Conservation (phyloP, 805 yeast species). For the Komagataella kurtzmanii region DNA sequence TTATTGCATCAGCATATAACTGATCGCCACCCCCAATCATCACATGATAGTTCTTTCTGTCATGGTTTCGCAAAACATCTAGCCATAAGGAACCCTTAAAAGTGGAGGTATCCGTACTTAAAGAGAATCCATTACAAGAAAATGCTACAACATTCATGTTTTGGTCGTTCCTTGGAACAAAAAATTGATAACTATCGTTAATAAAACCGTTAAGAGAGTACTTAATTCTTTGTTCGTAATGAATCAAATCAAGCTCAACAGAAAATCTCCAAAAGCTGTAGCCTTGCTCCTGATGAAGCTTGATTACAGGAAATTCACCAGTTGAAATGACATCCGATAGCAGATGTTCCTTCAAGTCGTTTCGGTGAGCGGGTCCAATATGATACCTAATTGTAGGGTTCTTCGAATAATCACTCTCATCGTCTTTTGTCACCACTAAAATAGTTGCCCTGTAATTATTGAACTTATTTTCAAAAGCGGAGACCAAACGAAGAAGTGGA, state of each 20-base stretch:
- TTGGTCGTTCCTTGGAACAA: conserved; percentile 45
- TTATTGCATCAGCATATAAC: conserved; percentile 76
- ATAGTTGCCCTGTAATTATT: conserved; percentile 55
- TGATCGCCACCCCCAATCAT: conserved; percentile 99
- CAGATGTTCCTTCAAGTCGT: conserved; percentile 6
- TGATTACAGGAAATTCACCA: conserved; percentile 34
- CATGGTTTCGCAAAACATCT: conserved; percentile 66
- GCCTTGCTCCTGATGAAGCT: conserved; percentile 28
- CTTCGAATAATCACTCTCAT: conserved; percentile 8
- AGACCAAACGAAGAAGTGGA: conserved; percentile 60
- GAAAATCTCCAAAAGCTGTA: conserved; percentile 55
- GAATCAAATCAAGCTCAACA: conserved; percentile 33
- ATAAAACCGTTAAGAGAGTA: conserved; percentile 43
- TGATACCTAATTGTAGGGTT: conserved; percentile 19
- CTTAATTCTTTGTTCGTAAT: conserved; percentile 45
- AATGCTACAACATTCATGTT: conserved; percentile 74
- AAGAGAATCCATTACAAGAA: conserved; percentile 87
- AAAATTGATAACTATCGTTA: conserved; percentile 40
- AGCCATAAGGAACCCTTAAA: conserved; percentile 77
- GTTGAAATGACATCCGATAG: conserved; percentile 4
- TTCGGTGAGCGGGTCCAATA: conserved; percentile 18
- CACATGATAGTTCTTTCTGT: conserved; percentile 58
- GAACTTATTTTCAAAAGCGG: conserved; percentile 37
- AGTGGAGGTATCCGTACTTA: conserved; percentile 47
- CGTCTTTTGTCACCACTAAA: conserved; percentile 45